Percentiles rank a stretch among this genome's conserved stretches.
phyloP scores from a whole-genome alignment of 441 rosid species.

The Pelargonium hybrid region DNA sequence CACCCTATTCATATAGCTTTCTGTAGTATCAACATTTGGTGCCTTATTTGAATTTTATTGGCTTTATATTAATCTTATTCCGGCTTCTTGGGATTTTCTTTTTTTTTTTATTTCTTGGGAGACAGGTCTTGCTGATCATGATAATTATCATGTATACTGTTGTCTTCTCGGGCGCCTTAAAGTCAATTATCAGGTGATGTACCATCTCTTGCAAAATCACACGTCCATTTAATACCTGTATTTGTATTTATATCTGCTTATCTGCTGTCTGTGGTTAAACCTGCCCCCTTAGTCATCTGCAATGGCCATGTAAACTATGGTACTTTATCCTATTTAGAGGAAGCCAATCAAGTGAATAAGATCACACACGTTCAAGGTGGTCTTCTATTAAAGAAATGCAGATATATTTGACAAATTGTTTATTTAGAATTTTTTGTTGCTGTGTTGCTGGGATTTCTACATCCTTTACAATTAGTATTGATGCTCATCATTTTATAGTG shows the following conservation, averaged over 20 bases:
- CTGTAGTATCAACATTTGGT: background rate
- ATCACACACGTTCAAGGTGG: background rate
- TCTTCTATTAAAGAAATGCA: slow-evolving; percentile 1
- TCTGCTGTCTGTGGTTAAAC: background rate
- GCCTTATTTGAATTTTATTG: background rate
- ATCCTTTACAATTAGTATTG: too few relatives aligned
- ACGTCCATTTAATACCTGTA: background rate
- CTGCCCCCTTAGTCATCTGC: background rate
- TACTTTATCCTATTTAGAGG: background rate
- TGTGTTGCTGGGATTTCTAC: background rate
- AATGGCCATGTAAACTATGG: background rate
- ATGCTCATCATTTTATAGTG: too few relatives aligned
- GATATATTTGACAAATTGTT: background rate
- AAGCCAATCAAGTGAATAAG: background rate
- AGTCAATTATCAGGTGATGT: slow-evolving; percentile 81
- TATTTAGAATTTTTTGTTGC: background rate
- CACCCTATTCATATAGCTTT: background rate
- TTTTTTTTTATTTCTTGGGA: slow-evolving; percentile 10
- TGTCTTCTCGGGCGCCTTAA: slow-evolving; percentile 98
- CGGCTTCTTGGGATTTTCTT: background rate
- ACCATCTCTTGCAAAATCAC: background rate
- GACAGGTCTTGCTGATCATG: slow-evolving; percentile 98
- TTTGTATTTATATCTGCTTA: background rate
- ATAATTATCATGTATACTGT: slow-evolving; percentile 96
- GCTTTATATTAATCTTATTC: background rate